Conservation (phyloP, 257 asterid genomes). For the Jacaranda copaia region DNA sequence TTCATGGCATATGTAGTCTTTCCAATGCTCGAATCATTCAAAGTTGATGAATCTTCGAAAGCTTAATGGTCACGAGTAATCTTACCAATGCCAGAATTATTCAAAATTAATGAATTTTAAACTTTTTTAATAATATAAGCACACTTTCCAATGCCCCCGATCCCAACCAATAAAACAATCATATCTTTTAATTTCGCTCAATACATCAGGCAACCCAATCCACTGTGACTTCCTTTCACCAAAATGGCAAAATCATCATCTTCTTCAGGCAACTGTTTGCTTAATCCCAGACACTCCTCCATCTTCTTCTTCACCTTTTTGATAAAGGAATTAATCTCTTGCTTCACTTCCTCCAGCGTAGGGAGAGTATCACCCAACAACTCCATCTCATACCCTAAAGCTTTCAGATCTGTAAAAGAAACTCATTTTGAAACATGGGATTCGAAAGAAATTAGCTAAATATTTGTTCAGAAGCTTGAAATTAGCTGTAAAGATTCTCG, state of each 20-base stretch:
- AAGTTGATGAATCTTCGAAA: no score
- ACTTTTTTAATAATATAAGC: no score
- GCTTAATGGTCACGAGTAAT: no score
- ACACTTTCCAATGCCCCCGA: constrained; percentile 1
- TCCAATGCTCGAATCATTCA: no score
- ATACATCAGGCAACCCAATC: neutral
- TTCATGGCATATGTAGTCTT: neutral
- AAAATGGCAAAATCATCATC: constrained; percentile 13
- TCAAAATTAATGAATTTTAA: no score
- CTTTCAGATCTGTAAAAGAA: neutral
- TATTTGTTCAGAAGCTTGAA: no score
- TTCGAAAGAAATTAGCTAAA: neutral
- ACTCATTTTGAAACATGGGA: neutral
- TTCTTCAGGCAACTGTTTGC: neutral
- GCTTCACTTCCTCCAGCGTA: neutral
- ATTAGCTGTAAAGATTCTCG: no score
- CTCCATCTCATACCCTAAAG: neutral
- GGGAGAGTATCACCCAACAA: neutral
- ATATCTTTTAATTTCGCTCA: neutral
- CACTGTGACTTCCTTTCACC: neutral
- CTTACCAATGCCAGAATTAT: no score
- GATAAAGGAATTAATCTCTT: neutral
- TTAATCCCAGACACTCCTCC: neutral
- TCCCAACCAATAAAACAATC: neutral
- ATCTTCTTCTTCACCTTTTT: neutral